These are phyloP conservation scores for Pyracantha coccinea DNA, from an alignment of 331 rosid genomes.

Conservation along the genomic window DNA sequence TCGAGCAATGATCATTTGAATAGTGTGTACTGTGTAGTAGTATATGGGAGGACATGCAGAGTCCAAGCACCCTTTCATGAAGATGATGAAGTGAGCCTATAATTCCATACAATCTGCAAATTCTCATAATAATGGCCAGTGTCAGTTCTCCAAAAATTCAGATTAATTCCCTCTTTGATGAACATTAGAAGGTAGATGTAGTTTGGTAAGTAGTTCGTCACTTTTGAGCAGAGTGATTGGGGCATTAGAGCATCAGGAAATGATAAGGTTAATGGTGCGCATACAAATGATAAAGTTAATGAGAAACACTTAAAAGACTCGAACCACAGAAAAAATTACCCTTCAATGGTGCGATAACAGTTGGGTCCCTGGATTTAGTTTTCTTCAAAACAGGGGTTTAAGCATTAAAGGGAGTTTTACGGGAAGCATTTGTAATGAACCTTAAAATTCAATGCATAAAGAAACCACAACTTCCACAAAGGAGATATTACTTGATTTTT, in stretches of 20 bases:
- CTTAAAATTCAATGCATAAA: no score
- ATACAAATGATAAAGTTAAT: no score
- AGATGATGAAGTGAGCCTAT: not conserved
- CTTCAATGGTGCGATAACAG: no score
- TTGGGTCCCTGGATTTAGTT: no score
- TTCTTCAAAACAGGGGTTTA: no score
- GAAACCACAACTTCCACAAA: not conserved
- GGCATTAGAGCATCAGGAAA: no score
- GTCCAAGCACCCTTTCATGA: not conserved
- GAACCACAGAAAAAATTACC: no score
- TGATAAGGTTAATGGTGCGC: no score
- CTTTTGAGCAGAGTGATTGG: not conserved
- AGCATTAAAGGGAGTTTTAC: no score
- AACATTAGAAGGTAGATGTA: no score
- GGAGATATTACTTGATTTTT: not conserved
- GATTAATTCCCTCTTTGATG: not conserved
- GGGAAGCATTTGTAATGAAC: no score
- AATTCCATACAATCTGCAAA: slow-evolving; percentile 5
- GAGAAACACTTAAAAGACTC: no score
- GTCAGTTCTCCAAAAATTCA: not conserved
- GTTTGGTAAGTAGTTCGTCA: not conserved
- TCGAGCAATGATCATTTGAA: not conserved
- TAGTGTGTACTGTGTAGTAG: not conserved
- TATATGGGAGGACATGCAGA: not conserved
- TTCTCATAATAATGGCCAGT: not conserved